phyloP scores from a whole-genome alignment of 2,329 filamentous ascomycete genomes.

The Colletotrichum theobromicola region DNA sequence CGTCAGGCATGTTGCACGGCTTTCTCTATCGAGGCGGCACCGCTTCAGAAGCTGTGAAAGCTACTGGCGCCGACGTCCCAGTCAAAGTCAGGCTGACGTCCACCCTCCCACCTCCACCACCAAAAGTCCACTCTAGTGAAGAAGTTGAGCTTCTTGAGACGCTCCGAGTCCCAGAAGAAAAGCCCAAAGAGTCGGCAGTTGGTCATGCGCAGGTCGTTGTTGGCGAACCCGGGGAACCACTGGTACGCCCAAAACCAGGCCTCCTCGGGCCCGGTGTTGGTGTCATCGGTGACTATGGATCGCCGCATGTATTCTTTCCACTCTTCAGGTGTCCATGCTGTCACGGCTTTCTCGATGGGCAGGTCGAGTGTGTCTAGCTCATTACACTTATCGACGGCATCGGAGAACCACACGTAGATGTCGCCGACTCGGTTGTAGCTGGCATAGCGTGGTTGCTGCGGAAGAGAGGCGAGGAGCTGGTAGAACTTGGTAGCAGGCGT shows the following conservation, averaged over 20 bases:
- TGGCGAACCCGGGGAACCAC: not conserved
- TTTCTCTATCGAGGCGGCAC: not conserved
- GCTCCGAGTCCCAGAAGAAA: conserved; percentile 15
- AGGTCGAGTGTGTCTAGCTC: conserved; percentile 4
- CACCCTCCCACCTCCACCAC: conserved; percentile 17
- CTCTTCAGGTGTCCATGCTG: not conserved
- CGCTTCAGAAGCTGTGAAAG: not conserved
- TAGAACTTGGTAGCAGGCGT: conserved; percentile 7
- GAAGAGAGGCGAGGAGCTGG: not conserved
- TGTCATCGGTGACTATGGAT: not conserved
- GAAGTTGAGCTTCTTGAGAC: conserved; percentile 12
- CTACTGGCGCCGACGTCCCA: not conserved
- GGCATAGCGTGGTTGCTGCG: conserved; percentile 5
- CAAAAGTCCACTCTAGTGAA: conserved; percentile 9
- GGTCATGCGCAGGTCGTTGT: conserved; percentile 11
- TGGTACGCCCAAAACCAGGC: conserved; percentile 20
- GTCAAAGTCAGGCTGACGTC: conserved; percentile 13
- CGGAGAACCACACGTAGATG: conserved; percentile 15
- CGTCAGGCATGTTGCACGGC: not conserved
- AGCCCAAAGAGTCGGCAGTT: conserved; percentile 16
- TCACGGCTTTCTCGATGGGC: not conserved
- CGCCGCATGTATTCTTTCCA: not conserved
- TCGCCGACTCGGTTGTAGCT: conserved; percentile 14
- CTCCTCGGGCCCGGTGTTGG: conserved; percentile 10
- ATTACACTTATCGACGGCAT: not conserved